Evolutionary conservation across 2,329 filamentous ascomycete species (phyloP).

Genomic region (Alternaria arbusti): DNA sequence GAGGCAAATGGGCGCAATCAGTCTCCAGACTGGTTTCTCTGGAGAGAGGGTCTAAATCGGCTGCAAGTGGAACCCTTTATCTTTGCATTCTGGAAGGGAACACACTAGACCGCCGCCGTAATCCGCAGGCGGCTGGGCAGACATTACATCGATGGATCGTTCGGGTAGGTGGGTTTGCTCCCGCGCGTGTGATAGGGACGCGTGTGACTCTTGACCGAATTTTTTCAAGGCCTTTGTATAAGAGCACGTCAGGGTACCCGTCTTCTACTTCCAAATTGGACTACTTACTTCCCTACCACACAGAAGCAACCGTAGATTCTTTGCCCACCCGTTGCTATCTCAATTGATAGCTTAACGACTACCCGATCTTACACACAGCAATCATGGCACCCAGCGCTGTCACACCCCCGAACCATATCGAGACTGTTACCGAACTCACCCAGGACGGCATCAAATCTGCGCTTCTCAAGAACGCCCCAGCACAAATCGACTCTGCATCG

Average conservation of each 20-base stretch:
- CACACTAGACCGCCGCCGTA: slow-evolving; percentile 15
- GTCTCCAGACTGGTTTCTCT: background rate
- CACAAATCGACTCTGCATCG: slow-evolving; percentile 33
- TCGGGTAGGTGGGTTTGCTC: slow-evolving; percentile 13
- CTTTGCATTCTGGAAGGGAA: slow-evolving; percentile 14
- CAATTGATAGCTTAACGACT: background rate
- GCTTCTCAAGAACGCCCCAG: slow-evolving; percentile 40
- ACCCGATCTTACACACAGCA: background rate
- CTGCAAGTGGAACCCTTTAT: slow-evolving; percentile 21
- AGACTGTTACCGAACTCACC: slow-evolving; percentile 40
- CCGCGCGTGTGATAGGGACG: slow-evolving; percentile 32
- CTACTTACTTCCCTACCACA: background rate
- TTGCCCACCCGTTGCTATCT: background rate
- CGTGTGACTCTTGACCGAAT: slow-evolving; percentile 33
- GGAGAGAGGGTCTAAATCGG: slow-evolving; percentile 5
- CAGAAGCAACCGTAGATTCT: background rate
- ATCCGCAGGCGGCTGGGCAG: slow-evolving; percentile 16
- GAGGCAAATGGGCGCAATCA: slow-evolving; percentile 1
- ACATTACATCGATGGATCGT: slow-evolving; percentile 13
- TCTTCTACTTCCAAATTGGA: background rate
- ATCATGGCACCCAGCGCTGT: slow-evolving; percentile 42
- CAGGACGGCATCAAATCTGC: slow-evolving; percentile 39
- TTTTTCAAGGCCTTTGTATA: slow-evolving; percentile 24
- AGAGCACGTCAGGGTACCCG: slow-evolving; percentile 11
- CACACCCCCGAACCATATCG: slow-evolving; percentile 36